Base-by-base conservation (phyloP, 805 yeast genomes). In the Candida silvatica region DNA sequence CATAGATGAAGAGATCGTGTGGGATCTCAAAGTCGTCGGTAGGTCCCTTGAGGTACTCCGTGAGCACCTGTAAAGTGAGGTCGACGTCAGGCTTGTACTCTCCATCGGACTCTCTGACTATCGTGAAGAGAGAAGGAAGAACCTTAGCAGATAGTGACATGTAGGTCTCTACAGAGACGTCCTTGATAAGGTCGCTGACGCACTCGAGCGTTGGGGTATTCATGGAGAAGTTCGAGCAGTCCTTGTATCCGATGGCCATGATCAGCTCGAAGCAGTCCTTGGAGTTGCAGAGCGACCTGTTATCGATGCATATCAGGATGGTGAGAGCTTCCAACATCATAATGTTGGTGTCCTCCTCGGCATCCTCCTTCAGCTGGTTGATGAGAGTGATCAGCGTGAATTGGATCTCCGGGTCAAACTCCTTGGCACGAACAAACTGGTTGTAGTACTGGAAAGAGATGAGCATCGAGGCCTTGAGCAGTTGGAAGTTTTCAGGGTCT, bases 261-360 rank as follows among this genome's bases (percentile, higher is more conserved):
- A 87, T 63, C 35, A 86, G 52, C 25, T 67, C 67, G 5, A 83
- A 61, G 6, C 69, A 63, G 2, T 52, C 43, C 5, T 58, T 51
- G 24, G 61, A 50, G 5, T 49, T 44, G 3, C 64, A 57, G 25
- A 57, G 37, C 2, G 48, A 41, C 6, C 44, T 47, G 34, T 61
- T 62, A 39, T 68, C 63, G 6, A 80, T 63, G 32, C 66, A 63
- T 27, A 82, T 69, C 1, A 77, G 71, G 3, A 69, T 64, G 1
- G 77, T 65, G n/a, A 83, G 55, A 0, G 81, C 70, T 51, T 87
- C 95, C 9, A 83, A 66, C 28, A 88, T 56, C 31, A 81, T 66
- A 1, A 87, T 72, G 24, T 82, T 75, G 0, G 95, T 71, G 47
- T 88, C 97, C 31, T 85, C 95, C 30, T 77, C 82, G 0, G 92